These are phyloP conservation scores for Kwoniella sp. DNA, from an alignment of 768 basidiomycete genomes.

Conservation along the genomic window DNA sequence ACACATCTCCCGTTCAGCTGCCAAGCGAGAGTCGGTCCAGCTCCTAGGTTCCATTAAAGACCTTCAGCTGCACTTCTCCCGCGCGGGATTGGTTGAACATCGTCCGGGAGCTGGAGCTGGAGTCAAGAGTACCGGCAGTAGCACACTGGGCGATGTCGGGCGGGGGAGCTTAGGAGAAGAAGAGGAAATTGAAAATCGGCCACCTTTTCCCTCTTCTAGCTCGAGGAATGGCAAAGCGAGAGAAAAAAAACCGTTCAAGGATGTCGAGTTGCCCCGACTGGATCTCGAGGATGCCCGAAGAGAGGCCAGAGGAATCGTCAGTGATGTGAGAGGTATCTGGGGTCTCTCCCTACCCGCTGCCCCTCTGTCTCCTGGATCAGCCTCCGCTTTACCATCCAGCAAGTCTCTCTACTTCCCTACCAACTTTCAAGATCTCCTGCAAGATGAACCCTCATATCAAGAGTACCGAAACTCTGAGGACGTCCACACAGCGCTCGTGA, in stretches of 20 bases:
- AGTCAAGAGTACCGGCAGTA: conserved; percentile 18
- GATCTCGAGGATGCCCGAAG: conserved; percentile 32
- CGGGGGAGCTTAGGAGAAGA: conserved; percentile 68
- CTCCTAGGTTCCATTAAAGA: conserved; percentile 94
- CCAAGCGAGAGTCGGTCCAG: conserved; percentile 91
- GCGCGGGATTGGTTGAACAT: conserved; percentile 42
- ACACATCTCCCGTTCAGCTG: conserved; percentile 62
- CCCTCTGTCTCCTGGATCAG: conserved; percentile 7
- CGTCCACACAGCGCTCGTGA: conserved; percentile 27
- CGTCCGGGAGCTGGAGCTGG: conserved; percentile 39
- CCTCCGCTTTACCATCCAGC: conserved; percentile 8
- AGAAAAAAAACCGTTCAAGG: conserved; percentile 43
- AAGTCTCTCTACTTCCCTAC: conserved; percentile 21
- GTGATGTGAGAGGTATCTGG: conserved; percentile 32
- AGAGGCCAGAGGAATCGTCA: conserved; percentile 32
- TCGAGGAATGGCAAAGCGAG: not conserved
- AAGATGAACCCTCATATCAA: not conserved
- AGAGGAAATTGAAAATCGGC: conserved; percentile 33
- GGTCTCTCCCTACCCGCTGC: conserved; percentile 17
- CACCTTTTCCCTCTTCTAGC: conserved; percentile 60
- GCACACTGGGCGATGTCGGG: conserved; percentile 26
- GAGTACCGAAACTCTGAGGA: conserved; percentile 21
- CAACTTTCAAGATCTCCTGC: conserved; percentile 9
- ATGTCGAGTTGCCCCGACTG: conserved; percentile 40
- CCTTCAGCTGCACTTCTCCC: conserved; percentile 82